Base-by-base conservation (phyloP, 2,329 filamentous ascomycete species). In the Emmonsiellopsis sp. region DNA sequence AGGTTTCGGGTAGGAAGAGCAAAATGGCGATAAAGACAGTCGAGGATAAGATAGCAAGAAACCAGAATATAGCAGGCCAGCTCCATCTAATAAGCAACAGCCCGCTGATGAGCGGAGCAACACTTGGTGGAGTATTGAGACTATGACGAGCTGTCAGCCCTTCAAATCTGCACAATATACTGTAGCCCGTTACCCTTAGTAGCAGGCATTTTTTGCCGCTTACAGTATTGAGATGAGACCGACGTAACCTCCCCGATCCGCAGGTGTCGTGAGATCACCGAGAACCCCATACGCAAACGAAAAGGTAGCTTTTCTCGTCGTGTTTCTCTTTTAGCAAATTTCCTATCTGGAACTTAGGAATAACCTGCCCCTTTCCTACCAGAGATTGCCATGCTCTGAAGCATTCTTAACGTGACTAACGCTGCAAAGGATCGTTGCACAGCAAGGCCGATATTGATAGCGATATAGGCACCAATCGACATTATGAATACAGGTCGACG, bases 361-460 rank as follows among this genome's bases (percentile, higher is more conserved):
- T 11, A 40, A 40, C 4, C 37, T 27, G 21, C 21, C 37, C 11
- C 14, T 4, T 10, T 39, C 53, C 17, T 34, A 58, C 56, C 45
- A 32, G 45, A 48, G 43, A 54, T 65, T 27, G 57, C 69, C 2
- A 64, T 60, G 6, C 63, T 65, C 54, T 72, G 69, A 6, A 72
- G 17, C 49, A 65, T 69, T n/a, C 70, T 62, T 6, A 72, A 58
- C 0, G 69, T 60, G 44, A 72, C 60, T 6, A 72, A 55, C 2
- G 68, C 64, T 1, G 63, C 53, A 48, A 65, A 72, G 49, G 56
- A 65, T 40, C 61, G 56, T 53, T 71, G 67, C 11, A 73, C 37
- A 1, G 70, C 69, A 3, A 73, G 60, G 1, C 70, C 71, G 27
- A 72, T 62, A 53, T 71, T 71, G 10, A 70, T 68, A 7, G 61